Conservation (phyloP, 2,329 filamentous ascomycete species). For the Simplicillium sp. region DNA sequence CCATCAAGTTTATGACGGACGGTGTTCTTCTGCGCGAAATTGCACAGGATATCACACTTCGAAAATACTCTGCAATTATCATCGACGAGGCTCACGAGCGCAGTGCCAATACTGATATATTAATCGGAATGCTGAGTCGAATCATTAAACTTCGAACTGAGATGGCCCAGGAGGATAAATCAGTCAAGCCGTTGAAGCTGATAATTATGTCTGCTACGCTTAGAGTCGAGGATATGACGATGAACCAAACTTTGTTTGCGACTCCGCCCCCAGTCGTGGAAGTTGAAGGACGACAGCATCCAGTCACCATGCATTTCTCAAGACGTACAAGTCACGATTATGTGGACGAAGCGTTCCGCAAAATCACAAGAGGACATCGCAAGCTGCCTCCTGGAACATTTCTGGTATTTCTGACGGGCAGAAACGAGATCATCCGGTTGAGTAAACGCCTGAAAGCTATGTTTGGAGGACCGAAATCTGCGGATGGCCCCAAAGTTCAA, state of each 20-base stretch:
- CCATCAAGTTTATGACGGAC: constrained; percentile 98
- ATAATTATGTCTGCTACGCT: constrained; percentile 98
- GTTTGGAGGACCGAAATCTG: constrained; percentile 47
- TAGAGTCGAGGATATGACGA: constrained; percentile 79
- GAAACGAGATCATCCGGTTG: constrained; percentile 82
- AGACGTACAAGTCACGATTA: constrained; percentile 78
- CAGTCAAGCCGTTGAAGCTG: constrained; percentile 73
- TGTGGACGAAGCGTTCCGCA: constrained; percentile 79
- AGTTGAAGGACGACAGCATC: constrained; percentile 84
- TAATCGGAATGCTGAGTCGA: constrained; percentile 94
- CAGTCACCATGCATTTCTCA: constrained; percentile 83
- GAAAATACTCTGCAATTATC: constrained; percentile 86
- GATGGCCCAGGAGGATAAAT: constrained; percentile 61
- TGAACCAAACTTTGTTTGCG: constrained; percentile 73
- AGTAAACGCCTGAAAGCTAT: constrained; percentile 67
- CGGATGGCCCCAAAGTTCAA: constrained; percentile 56
- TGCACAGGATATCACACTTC: constrained; percentile 75
- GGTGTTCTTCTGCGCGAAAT: constrained; percentile 90
- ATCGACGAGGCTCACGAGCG: constrained; percentile 97
- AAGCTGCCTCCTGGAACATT: constrained; percentile 88
- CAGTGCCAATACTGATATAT: constrained; percentile 93
- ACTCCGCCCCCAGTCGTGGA: constrained; percentile 74
- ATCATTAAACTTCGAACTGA: constrained; percentile 77
- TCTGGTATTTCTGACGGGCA: constrained; percentile 87
- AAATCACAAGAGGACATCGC: constrained; percentile 77